A percentile compares a stretch with the other conserved stretches of the same genome.
Conservation (phyloP, 805 yeast genomes). For the Pichia nakasei region DNA sequence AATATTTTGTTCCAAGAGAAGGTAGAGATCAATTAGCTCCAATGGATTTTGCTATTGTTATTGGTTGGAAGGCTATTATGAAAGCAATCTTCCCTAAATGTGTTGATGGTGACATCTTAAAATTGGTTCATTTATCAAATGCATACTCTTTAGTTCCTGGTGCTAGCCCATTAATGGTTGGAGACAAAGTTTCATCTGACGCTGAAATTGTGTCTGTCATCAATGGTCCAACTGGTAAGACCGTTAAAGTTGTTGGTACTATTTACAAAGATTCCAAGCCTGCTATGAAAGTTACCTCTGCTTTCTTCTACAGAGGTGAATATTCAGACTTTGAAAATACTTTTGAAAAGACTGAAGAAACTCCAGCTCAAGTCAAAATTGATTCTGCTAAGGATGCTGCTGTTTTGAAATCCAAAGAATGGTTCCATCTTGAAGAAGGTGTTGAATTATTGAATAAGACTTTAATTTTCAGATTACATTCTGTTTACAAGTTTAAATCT, state of each 20-base stretch:
- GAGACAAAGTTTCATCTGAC: conserved; percentile 71
- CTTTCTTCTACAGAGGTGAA: conserved; percentile 92
- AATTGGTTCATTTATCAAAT: conserved; percentile 89
- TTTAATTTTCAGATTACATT: conserved; percentile 81
- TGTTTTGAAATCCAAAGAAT: conserved; percentile 87
- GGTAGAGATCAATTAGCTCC: conserved; percentile 87
- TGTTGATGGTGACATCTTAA: conserved; percentile 93
- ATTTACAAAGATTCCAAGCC: conserved; percentile 66
- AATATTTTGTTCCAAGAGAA: conserved; percentile 84
- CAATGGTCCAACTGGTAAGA: conserved; percentile 88
- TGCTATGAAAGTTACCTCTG: conserved; percentile 89
- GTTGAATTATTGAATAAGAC: conserved; percentile 69
- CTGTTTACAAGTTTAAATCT: conserved; percentile 73
- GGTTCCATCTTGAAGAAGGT: conserved; percentile 82
- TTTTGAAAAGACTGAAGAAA: conserved; percentile 79
- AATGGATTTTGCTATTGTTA: conserved; percentile 97
- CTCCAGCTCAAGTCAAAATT: conserved; percentile 73
- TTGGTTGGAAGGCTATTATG: conserved; percentile 97
- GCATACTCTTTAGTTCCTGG: conserved; percentile 91
- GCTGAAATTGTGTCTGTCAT: conserved; percentile 85
- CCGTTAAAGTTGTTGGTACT: conserved; percentile 91
- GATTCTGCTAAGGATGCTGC: conserved; percentile 83
- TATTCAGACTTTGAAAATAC: conserved; percentile 86
- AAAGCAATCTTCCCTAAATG: conserved; percentile 95
- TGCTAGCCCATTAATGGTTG: conserved; percentile 80